A percentile compares a stretch with the other conserved stretches of the same genome.
phyloP scores from a whole-genome alignment of 257 asterid genomes.

The Solanum chiquidenum region DNA sequence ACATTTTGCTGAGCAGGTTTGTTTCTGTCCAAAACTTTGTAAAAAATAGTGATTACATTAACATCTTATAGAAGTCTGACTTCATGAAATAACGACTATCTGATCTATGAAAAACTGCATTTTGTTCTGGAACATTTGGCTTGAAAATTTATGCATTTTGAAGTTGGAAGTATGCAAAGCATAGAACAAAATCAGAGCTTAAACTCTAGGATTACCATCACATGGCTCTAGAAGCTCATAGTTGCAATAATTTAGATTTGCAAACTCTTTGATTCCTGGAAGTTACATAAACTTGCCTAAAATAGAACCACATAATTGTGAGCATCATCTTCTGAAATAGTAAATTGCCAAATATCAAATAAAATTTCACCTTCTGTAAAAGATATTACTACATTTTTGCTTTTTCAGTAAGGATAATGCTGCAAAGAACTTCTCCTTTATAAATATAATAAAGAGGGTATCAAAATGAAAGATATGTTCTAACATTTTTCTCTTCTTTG shows the following conservation, averaged over 20 bases:
- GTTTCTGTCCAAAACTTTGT: background rate
- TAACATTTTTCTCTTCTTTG: background rate
- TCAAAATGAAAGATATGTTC: background rate
- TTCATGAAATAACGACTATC: background rate
- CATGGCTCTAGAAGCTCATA: background rate
- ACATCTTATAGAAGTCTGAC: background rate
- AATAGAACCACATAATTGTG: background rate
- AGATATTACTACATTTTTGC: background rate
- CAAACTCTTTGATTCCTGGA: background rate
- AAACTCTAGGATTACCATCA: background rate
- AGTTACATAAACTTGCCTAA: background rate
- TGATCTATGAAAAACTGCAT: background rate
- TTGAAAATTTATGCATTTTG: background rate
- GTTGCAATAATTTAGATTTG: background rate
- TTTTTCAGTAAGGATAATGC: background rate
- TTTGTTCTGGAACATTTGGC: background rate
- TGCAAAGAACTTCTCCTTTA: background rate
- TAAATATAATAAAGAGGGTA: background rate
- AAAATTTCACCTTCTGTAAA: background rate
- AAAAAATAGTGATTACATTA: background rate
- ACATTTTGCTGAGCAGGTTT: conserved; percentile 87
- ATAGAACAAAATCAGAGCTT: background rate
- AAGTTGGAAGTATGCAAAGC: background rate
- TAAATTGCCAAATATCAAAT: background rate
- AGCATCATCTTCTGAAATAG: background rate